Conservation (phyloP, 1,284 basidiomycete species). For the Marasmius sp. region DNA sequence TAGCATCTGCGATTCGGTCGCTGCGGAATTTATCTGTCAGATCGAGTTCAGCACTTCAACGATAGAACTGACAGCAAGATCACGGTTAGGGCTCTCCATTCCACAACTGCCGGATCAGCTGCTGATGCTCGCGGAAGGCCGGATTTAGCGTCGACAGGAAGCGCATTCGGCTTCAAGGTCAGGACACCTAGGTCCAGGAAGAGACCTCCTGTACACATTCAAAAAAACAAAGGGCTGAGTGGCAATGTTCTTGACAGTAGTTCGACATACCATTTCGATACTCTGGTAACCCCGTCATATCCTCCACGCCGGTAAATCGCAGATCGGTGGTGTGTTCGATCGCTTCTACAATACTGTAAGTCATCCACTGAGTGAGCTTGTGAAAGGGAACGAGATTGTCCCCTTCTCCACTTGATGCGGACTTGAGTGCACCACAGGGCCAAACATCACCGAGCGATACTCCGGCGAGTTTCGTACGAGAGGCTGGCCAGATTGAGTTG, state of each 20-base stretch:
- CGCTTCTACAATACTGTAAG: conserved; percentile 85
- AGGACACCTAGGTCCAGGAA: conserved; percentile 84
- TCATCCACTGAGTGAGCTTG: conserved; percentile 92
- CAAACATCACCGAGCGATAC: conserved; percentile 87
- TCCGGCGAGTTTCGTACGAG: conserved; percentile 65
- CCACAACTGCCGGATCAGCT: conserved; percentile 88
- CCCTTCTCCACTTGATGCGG: conserved; percentile 41
- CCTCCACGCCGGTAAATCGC: conserved; percentile 72
- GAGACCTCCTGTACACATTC: conserved; percentile 65
- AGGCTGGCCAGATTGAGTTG: conserved; percentile 87
- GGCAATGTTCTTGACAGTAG: background rate
- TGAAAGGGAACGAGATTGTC: conserved; percentile 90
- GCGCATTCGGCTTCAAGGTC: conserved; percentile 50
- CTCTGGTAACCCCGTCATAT: conserved; percentile 84
- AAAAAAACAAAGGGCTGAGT: background rate
- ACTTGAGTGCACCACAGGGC: conserved; percentile 67
- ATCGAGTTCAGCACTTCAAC: background rate
- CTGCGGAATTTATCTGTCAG: conserved; percentile 36
- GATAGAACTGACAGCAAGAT: conserved; percentile 72
- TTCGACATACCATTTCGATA: conserved; percentile 77
- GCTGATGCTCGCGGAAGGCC: conserved; percentile 64
- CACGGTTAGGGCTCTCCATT: conserved; percentile 95
- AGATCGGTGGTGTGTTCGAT: conserved; percentile 78
- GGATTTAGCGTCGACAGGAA: conserved; percentile 48
- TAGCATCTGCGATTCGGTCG: conserved; percentile 75